phyloP scores from a whole-genome alignment of 2,329 filamentous ascomycete genomes.

The Cercospora canescens region DNA sequence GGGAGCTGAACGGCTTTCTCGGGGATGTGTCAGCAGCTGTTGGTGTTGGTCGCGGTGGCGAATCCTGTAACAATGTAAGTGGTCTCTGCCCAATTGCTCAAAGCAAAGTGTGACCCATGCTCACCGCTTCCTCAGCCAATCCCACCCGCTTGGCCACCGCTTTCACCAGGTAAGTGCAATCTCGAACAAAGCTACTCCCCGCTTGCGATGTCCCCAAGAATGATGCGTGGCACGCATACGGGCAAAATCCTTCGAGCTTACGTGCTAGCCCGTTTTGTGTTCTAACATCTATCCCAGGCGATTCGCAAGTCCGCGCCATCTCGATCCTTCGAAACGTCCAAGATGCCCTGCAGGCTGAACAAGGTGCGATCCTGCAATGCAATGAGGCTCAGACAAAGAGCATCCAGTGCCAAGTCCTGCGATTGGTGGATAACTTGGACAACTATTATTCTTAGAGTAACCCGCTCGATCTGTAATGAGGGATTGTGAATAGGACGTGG shows the following conservation, averaged over 20 bases:
- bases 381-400: conserved; percentile 5
- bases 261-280: not conserved
- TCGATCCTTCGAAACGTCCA: conserved; percentile 16
- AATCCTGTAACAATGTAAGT: conserved; percentile 12
- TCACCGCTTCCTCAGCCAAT: not conserved
- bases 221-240: no score
- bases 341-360: conserved; percentile 13
- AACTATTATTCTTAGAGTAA: conserved; percentile 5
- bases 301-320: conserved; percentile 14
- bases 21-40: conserved; percentile 17
- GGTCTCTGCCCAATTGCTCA: not conserved
- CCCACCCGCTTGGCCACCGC: conserved; percentile 12
- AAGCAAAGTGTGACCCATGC: not conserved
- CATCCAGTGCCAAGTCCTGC: conserved; percentile 16
- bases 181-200: not conserved
- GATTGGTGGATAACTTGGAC: conserved; percentile 12
- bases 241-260: no score
- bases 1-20: conserved; percentile 16
- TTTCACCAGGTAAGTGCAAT: conserved; percentile 1
- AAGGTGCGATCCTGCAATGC: conserved; percentile 13
- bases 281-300: not conserved
- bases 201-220: no score
- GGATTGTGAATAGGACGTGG: not conserved
- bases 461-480: not conserved
- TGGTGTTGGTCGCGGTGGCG: not conserved